phyloP scores from a whole-genome alignment of 352 stramenopile species.

The Halophytophthora polymorphica region DNA sequence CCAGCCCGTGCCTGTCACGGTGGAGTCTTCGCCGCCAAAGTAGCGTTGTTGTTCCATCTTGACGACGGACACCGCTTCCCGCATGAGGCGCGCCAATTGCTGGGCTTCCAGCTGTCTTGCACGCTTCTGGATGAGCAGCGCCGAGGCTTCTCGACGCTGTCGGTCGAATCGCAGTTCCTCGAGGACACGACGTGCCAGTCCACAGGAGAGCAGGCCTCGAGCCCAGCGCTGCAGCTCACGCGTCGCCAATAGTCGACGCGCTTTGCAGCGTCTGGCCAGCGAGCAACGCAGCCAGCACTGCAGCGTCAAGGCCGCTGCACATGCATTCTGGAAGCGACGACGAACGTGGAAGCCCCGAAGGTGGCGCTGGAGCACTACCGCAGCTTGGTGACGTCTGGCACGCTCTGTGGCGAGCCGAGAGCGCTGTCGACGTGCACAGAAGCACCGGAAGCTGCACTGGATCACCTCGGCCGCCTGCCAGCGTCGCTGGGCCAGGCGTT shows the following conservation, averaged over 20 bases:
- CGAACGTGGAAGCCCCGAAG: conserved; percentile 20
- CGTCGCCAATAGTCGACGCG: conserved; percentile 8
- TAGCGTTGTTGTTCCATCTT: conserved; percentile 48
- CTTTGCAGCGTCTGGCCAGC: conserved; percentile 23
- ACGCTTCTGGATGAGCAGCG: conserved; percentile 57
- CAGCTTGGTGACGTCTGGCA: conserved; percentile 19
- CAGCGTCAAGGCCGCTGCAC: conserved; percentile 33
- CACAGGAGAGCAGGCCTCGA: conserved; percentile 21
- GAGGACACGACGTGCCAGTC: conserved; percentile 21
- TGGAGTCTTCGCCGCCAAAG: conserved; percentile 19
- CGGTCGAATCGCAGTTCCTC: conserved; percentile 22
- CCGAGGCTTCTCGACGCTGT: conserved; percentile 29
- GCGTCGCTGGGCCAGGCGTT: conserved; percentile 27
- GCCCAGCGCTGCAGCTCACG: conserved; percentile 37
- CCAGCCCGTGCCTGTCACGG: conserved; percentile 11
- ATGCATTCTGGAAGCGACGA: conserved; percentile 11
- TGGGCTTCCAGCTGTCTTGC: conserved; percentile 45
- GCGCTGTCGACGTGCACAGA: conserved; percentile 10
- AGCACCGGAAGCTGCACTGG: conserved; percentile 38
- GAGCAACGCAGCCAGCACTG: conserved; percentile 40
- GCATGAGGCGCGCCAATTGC: conserved; percentile 30
- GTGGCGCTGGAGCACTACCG: conserved; percentile 39
- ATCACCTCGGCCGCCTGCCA: conserved; percentile 29
- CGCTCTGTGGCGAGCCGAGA: conserved; percentile 14
- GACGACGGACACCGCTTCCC: conserved; percentile 34